phyloP scores from a whole-genome alignment of 2,329 filamentous ascomycete genomes.

The Aspergillus sp. region DNA sequence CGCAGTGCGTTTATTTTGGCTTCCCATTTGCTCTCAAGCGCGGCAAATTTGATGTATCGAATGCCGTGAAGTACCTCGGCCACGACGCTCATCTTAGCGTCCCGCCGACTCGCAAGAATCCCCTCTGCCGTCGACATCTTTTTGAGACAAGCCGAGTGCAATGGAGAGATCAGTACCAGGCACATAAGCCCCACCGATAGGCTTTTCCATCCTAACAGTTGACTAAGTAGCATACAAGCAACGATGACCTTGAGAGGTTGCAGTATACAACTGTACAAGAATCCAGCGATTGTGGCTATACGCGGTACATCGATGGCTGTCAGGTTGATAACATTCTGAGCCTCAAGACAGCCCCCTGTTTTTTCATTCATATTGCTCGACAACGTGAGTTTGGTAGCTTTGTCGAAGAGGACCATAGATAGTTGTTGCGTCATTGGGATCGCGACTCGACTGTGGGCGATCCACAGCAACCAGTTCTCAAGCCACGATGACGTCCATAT shows the following conservation, averaged over 20 bases:
- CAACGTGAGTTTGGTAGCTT: constrained; percentile 69
- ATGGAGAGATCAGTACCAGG: constrained; percentile 63
- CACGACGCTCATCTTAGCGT: constrained; percentile 70
- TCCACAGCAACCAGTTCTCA: constrained; percentile 68
- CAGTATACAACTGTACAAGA: constrained; percentile 64
- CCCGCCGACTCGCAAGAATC: constrained; percentile 70
- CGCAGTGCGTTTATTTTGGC: constrained; percentile 64
- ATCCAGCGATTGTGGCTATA: constrained; percentile 65
- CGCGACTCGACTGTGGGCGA: constrained; percentile 61
- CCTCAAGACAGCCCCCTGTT: constrained; percentile 49
- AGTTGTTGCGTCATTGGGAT: constrained; percentile 71
- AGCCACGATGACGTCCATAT: constrained; percentile 59
- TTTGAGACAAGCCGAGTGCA: constrained; percentile 67
- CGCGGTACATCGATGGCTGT: constrained; percentile 71
- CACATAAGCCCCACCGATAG: constrained; percentile 64
- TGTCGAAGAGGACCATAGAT: constrained; percentile 71
- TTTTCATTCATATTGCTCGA: constrained; percentile 49
- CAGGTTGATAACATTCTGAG: constrained; percentile 73
- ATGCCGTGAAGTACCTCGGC: constrained; percentile 75
- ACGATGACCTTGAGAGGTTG: constrained; percentile 63
- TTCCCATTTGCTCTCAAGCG: constrained; percentile 72
- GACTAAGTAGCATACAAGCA: constrained; percentile 65
- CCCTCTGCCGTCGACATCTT: constrained; percentile 65
- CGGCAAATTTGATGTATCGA: constrained; percentile 79
- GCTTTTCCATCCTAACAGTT: constrained; percentile 69